Evolutionary conservation across 2,329 filamentous ascomycete species (phyloP).

Genomic region (Cercospora sp.): DNA sequence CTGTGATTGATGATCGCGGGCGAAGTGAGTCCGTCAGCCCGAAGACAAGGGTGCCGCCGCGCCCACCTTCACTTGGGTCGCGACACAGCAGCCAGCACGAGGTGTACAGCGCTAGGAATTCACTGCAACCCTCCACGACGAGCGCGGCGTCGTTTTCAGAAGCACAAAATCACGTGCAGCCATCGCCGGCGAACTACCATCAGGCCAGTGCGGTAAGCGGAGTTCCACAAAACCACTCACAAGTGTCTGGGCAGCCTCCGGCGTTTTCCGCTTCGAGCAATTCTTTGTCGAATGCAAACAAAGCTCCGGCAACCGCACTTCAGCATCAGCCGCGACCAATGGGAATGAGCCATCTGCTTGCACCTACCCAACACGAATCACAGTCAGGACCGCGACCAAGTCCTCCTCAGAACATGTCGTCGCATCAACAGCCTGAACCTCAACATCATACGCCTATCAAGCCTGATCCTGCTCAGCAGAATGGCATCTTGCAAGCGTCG

Average conservation of each 20-base stretch:
- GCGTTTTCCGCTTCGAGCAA: conserved; percentile 17
- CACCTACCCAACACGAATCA: conserved; percentile 28
- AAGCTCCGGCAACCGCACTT: conserved; percentile 6
- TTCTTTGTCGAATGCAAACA: conserved; percentile 13
- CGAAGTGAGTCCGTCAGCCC: conserved; percentile 74
- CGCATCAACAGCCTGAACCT: conserved; percentile 8
- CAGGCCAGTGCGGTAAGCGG: conserved; percentile 22
- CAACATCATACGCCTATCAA: background rate
- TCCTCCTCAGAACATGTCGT: conserved; percentile 10
- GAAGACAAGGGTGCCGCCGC: conserved; percentile 56
- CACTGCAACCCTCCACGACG: conserved; percentile 25
- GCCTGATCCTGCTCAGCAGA: conserved; percentile 1
- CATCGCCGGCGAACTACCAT: conserved; percentile 15
- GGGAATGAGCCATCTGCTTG: conserved; percentile 36
- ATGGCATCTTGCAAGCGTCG: conserved; percentile 3
- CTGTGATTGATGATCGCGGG: conserved; percentile 62
- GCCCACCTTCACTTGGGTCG: conserved; percentile 34
- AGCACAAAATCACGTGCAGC: conserved; percentile 31
- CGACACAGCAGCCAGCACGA: conserved; percentile 39
- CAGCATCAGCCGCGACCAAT: conserved; percentile 35
- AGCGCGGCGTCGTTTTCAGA: conserved; percentile 26
- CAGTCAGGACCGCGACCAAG: conserved; percentile 9
- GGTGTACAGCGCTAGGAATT: conserved; percentile 31
- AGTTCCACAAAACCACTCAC: conserved; percentile 27
- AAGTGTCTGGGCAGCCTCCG: conserved; percentile 20